Conservation (phyloP, 176 grass and related monocot species). For the Thinopyrum elongatum region DNA sequence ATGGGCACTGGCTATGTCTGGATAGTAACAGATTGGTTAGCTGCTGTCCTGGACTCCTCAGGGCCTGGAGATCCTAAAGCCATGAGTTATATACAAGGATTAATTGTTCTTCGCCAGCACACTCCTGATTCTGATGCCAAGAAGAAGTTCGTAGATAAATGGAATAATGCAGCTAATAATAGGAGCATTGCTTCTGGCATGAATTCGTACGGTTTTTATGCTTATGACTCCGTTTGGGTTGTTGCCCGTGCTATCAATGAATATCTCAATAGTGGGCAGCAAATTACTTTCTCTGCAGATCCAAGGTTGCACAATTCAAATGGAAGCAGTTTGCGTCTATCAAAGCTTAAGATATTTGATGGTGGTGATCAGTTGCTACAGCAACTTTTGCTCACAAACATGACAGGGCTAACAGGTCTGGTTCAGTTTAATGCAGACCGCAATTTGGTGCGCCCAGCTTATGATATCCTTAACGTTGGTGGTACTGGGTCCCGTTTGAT, state of each 20-base stretch:
- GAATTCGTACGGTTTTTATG: conserved; percentile 74
- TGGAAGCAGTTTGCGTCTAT: conserved; percentile 53
- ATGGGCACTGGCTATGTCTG: conserved; percentile 68
- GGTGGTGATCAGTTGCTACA: conserved; percentile 60
- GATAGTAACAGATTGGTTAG: conserved; percentile 88
- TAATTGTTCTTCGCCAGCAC: conserved; percentile 68
- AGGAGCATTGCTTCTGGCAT: conserved; percentile 40
- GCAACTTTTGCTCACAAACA: conserved; percentile 66
- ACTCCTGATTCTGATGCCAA: conserved; percentile 59
- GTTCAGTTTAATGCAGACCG: conserved; percentile 57
- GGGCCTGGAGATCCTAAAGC: conserved; percentile 15
- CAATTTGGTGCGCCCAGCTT: conserved; percentile 58
- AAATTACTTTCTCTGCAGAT: conserved; percentile 63
- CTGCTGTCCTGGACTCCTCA: conserved; percentile 80
- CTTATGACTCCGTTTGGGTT: conserved; percentile 81
- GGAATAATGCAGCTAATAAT: conserved; percentile 45
- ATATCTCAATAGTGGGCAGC: conserved; percentile 44
- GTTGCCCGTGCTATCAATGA: conserved; percentile 68
- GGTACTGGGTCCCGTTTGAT: conserved; percentile 46
- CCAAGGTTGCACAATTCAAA: conserved; percentile 54
- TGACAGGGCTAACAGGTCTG: conserved; percentile 65
- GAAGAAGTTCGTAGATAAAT: conserved; percentile 64
- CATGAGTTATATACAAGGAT: conserved; percentile 60
- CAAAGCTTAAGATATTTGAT: conserved; percentile 60
- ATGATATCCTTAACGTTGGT: conserved; percentile 71